Conservation (phyloP, 2,329 filamentous ascomycete genomes). For the Beauveria asiatica region DNA sequence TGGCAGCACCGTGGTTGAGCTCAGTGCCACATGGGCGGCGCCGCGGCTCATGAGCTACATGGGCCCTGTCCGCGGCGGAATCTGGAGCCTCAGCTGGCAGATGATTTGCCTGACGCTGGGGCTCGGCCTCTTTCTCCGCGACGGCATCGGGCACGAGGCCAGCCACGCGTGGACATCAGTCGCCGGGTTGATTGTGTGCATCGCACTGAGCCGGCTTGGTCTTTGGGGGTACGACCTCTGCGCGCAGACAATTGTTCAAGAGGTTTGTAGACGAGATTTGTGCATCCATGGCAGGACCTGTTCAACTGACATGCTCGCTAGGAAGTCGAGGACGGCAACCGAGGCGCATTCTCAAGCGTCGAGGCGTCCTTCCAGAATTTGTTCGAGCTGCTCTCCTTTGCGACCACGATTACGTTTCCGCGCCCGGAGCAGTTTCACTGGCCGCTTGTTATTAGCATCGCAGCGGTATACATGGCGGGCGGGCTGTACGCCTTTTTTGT, state of each 20-base stretch:
- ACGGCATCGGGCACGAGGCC: slow-evolving; percentile 22
- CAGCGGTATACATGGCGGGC: slow-evolving; percentile 33
- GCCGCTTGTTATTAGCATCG: slow-evolving; percentile 51
- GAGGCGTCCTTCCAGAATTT: slow-evolving; percentile 61
- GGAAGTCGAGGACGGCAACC: slow-evolving; percentile 44
- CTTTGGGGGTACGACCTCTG: slow-evolving; percentile 55
- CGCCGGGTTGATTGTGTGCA: slow-evolving; percentile 38
- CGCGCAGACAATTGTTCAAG: slow-evolving; percentile 52
- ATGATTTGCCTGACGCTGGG: slow-evolving; percentile 43
- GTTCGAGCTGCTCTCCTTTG: slow-evolving; percentile 61
- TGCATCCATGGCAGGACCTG: neutral
- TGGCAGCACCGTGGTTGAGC: slow-evolving; percentile 44
- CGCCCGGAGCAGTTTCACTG: slow-evolving; percentile 55
- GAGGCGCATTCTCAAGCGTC: slow-evolving; percentile 61
- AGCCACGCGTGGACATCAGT: slow-evolving; percentile 29
- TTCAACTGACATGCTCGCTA: slow-evolving; percentile 17
- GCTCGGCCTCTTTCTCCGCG: slow-evolving; percentile 32
- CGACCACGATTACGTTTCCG: slow-evolving; percentile 55
- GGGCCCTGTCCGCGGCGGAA: slow-evolving; percentile 53
- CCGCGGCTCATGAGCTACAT: slow-evolving; percentile 47
- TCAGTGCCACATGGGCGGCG: slow-evolving; percentile 52
- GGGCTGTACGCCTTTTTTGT: slow-evolving; percentile 24
- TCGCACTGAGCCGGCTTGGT: slow-evolving; percentile 49
- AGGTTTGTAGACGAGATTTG: slow-evolving; percentile 30
- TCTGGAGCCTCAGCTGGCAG: slow-evolving; percentile 66